Base-by-base conservation (phyloP, 768 basidiomycete genomes). In the Paxillus ammoniavirescens region DNA sequence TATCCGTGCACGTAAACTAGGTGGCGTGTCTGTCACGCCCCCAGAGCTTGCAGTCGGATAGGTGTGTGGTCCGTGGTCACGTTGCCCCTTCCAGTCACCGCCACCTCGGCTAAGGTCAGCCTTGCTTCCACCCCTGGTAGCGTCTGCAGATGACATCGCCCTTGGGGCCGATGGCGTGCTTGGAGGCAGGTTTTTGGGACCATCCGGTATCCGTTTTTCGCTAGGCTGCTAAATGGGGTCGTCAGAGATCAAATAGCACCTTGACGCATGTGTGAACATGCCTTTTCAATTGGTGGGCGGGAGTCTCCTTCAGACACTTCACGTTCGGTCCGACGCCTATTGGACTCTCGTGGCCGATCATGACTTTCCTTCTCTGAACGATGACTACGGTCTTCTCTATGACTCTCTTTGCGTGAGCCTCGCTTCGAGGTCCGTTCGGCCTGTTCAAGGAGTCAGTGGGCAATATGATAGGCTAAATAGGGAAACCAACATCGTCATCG, bases 351-450 rank as follows among this genome's bases (percentile, higher is more conserved):
- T 28, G 70, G 74, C 44, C 87, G 78, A 30, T 89, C 87, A 54
- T 84, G 81, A 26, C 76, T 67, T 43, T 90, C 88, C 65, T 89
- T 89, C 42, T 90, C 89, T 12, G 75, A 72, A 49, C 89, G 82
- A 26, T 89, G 82, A 57, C 73, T 73, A 35, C 89, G 79, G 37
- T 91, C 89, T 51, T 91, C 90, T 46, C 89, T 82, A 62, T 89
- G 87, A 30, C 81, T 71, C 3, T 91, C 89, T 65, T 88, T 89
- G 46, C 90, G 83, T 53, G 89, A 86, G 54, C 82, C 81, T n/a
- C 90, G 85, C 68, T 92, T 92, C n/a, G 84, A 80, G 33, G 79
- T 77, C 59, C 90, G 82, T 48, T 92, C 90, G 55, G 82, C 71
- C 88, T 91, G 65, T 38, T 55, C 47, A 53, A 40, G 46, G 23